These are phyloP conservation scores for Colletotrichum siamense DNA, from an alignment of 2,329 filamentous ascomycete genomes.

Conservation along the genomic window DNA sequence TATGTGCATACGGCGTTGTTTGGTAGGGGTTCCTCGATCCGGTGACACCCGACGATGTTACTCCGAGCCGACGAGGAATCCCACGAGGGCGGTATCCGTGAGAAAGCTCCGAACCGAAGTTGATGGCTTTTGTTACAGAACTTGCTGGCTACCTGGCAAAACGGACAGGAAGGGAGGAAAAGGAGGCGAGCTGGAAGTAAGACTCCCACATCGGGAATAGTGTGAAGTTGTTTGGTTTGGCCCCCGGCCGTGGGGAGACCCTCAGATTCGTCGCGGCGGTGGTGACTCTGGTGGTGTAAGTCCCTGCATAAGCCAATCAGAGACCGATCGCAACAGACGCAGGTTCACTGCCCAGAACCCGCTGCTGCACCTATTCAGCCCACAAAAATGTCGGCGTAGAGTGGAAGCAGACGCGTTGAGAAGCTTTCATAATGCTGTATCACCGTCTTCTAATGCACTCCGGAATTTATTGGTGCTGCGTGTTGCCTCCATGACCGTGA, in stretches of 20 bases:
- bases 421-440: conserved; percentile 7
- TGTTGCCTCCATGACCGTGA: background rate
- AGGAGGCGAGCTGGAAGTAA: background rate
- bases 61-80: background rate
- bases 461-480: background rate
- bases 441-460: background rate
- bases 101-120: background rate
- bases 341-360: background rate
- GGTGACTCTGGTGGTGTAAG: background rate
- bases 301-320: background rate
- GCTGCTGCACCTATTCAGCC: background rate
- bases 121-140: background rate
- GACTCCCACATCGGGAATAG: background rate
- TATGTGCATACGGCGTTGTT: background rate
- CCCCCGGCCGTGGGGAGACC: background rate
- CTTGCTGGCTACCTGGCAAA: background rate
- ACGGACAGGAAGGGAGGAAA: background rate
- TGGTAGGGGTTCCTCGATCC: background rate
- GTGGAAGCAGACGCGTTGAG: background rate
- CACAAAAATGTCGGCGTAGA: background rate
- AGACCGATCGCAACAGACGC: conserved; percentile 2
- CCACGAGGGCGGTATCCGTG: background rate
- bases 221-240: background rate
- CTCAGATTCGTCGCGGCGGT: background rate
- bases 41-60: background rate